A percentile compares a stretch with the other conserved stretches of the same genome.
Evolutionary conservation across 1,139 yeast genomes (phyloP).

Genomic region (Diutina neorugosa): DNA sequence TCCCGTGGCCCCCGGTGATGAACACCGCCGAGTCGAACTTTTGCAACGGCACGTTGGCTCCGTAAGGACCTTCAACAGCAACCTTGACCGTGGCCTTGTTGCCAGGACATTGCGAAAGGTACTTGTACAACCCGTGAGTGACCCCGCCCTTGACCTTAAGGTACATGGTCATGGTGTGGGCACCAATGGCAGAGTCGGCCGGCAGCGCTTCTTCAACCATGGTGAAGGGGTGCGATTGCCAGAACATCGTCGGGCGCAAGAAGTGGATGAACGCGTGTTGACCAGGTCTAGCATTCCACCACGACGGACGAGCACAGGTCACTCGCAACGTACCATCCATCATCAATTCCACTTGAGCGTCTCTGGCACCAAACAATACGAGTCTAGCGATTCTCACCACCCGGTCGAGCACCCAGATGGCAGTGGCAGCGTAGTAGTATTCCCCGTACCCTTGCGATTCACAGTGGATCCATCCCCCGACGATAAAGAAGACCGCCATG

Average conservation of each 20-base stretch:
- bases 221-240: constrained; percentile 62
- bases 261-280: constrained; percentile 52
- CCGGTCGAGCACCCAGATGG: constrained; percentile 57
- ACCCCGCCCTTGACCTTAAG: constrained; percentile 33
- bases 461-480: constrained; percentile 51
- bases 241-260: constrained; percentile 39
- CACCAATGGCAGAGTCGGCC: constrained; percentile 16
- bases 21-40: constrained; percentile 43
- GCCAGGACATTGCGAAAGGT: constrained; percentile 36
- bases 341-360: constrained; percentile 36
- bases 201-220: constrained; percentile 11
- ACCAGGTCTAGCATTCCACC: constrained; percentile 42
- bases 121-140: constrained; percentile 20
- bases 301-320: constrained; percentile 24
- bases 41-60: constrained; percentile 20
- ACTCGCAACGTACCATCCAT: constrained; percentile 36
- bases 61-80: constrained; percentile 57
- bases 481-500: constrained; percentile 42
- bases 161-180: constrained; percentile 25
- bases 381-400: constrained; percentile 38
- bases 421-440: constrained; percentile 40
- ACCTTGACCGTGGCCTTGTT: constrained; percentile 23
- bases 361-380: constrained; percentile 32
- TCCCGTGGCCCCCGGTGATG: constrained; percentile 23
- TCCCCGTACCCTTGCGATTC: constrained; percentile 28